These are phyloP conservation scores for Cutaneotrichosporon sp. DNA, from an alignment of 1,284 basidiomycete species.

Conservation along the genomic window DNA sequence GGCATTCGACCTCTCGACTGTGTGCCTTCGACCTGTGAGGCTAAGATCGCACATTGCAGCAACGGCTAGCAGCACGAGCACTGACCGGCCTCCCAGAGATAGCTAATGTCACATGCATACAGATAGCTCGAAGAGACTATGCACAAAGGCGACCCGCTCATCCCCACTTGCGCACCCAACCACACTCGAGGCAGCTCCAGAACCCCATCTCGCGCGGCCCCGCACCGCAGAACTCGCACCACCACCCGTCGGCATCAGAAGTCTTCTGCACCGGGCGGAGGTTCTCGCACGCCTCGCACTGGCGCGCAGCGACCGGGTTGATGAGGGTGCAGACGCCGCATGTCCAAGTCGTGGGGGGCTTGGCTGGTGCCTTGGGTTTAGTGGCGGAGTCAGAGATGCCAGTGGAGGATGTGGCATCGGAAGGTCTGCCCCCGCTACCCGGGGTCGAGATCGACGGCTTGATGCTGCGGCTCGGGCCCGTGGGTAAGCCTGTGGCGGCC, in stretches of 20 bases:
- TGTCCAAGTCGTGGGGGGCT: constrained; percentile 58
- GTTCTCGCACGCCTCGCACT: constrained; percentile 67
- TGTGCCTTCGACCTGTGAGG: no score
- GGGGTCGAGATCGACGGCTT: no score
- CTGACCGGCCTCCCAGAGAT: not conserved
- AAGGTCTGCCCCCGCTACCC: no score
- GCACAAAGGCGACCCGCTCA: constrained; percentile 11
- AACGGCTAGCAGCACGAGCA: no score
- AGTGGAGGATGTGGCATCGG: no score
- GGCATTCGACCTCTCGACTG: no score
- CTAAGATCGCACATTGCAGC: no score
- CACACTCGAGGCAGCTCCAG: constrained; percentile 75
- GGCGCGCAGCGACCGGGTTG: constrained; percentile 59
- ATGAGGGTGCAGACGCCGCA: constrained; percentile 72
- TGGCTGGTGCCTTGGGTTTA: not conserved
- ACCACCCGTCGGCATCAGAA: constrained; percentile 60
- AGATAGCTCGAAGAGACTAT: not conserved
- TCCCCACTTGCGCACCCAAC: constrained; percentile 61
- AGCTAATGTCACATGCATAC: not conserved
- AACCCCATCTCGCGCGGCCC: constrained; percentile 63
- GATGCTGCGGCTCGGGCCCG: not conserved
- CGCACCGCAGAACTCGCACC: constrained; percentile 68
- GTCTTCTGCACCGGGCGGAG: constrained; percentile 50
- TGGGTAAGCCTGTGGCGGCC: not conserved
- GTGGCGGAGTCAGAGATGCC: not conserved